These are phyloP conservation scores for Flaveria robusta DNA, from an alignment of 129 eudicot genomes.

Conservation along the genomic window DNA sequence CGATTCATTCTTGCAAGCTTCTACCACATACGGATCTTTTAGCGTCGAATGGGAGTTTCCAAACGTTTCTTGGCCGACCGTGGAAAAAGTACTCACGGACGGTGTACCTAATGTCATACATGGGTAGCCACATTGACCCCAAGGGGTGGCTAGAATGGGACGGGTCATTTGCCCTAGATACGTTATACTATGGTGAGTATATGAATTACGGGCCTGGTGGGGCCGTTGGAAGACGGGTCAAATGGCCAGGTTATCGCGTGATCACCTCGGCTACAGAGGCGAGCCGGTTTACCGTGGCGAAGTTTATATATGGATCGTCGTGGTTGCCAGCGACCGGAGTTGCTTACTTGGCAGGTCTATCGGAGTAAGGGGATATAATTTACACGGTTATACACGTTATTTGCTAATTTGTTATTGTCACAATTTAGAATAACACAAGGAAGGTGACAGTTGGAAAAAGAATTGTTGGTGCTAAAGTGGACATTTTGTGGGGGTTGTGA, in stretches of 20 bases:
- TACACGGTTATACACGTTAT: slow-evolving; percentile 8
- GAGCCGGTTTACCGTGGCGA: slow-evolving; percentile 46
- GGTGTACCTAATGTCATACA: slow-evolving; percentile 41
- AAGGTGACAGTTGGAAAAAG: slow-evolving; percentile 10
- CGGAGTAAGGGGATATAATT: not conserved
- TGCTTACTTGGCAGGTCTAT: slow-evolving; percentile 37
- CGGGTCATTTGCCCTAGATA: slow-evolving; percentile 43
- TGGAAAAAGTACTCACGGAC: slow-evolving; percentile 55
- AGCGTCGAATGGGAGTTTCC: slow-evolving; percentile 31
- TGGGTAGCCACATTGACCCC: slow-evolving; percentile 49
- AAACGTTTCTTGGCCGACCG: slow-evolving; percentile 56
- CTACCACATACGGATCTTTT: slow-evolving; percentile 44
- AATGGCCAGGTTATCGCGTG: slow-evolving; percentile 59
- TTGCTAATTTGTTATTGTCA: slow-evolving; percentile 11
- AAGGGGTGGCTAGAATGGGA: slow-evolving; percentile 55
- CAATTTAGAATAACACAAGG: slow-evolving; percentile 18
- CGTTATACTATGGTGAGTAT: slow-evolving; percentile 49
- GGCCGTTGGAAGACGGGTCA: slow-evolving; percentile 36
- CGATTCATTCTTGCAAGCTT: slow-evolving; percentile 48
- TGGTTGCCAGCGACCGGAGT: slow-evolving; percentile 53
- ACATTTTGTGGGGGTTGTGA: slow-evolving; percentile 6
- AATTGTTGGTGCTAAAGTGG: slow-evolving; percentile 10
- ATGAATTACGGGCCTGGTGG: slow-evolving; percentile 48
- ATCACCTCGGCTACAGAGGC: slow-evolving; percentile 45
- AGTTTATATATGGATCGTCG: slow-evolving; percentile 51